Evolutionary conservation across 2,329 filamentous ascomycete species (phyloP).

Genomic region (Botrytis byssoidea): DNA sequence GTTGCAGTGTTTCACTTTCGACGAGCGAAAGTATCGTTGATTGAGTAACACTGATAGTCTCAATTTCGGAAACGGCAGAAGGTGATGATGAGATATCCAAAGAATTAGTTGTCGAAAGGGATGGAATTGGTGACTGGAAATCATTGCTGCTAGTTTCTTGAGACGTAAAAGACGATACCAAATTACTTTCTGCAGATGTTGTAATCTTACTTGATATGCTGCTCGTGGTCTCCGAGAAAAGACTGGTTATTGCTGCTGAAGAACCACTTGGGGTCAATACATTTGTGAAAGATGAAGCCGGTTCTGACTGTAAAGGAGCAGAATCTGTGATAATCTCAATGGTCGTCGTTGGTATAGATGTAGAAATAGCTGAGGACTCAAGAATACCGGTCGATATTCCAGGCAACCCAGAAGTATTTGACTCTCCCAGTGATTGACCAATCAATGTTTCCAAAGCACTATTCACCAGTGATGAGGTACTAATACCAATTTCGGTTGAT

Average conservation of each 20-base stretch:
- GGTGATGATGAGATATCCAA: background rate
- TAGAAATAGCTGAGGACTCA: background rate
- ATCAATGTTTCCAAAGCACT: background rate
- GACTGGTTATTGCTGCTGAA: background rate
- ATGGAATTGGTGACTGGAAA: background rate
- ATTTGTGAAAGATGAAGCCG: background rate
- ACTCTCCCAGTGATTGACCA: background rate
- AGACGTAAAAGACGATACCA: background rate
- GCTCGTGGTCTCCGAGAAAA: background rate
- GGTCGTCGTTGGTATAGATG: background rate
- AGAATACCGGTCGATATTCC: background rate
- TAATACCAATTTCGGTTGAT: background rate
- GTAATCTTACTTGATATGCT: background rate
- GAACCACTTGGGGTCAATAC: background rate
- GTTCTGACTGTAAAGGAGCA: background rate
- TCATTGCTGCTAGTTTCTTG: background rate
- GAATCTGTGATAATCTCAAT: background rate
- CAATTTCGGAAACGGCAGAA: background rate
- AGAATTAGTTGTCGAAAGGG: background rate
- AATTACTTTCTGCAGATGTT: background rate
- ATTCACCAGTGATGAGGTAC: background rate
- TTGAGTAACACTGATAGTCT: background rate
- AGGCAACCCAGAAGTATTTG: background rate
- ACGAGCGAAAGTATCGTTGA: background rate
- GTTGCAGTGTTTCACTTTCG: background rate